These are phyloP conservation scores for Trichosporon coremiiforme DNA, from an alignment of 1,284 basidiomycete species.

Conservation along the genomic window DNA sequence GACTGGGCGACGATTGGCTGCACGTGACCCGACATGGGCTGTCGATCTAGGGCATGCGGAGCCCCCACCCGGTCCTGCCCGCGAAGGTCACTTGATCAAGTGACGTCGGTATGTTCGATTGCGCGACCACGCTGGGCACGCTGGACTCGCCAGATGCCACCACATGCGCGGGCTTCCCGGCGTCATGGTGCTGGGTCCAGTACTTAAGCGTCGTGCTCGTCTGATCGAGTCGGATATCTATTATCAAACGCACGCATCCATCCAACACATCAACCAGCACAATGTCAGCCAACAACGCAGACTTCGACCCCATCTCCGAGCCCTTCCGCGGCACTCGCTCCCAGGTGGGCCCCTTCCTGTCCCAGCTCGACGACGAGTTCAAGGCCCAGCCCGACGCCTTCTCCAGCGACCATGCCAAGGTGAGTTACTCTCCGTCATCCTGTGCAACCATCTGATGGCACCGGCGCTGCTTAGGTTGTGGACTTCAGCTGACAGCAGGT, in stretches of 20 bases:
- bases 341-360: constrained; percentile 29
- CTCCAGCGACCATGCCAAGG: constrained; percentile 40
- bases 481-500: constrained; percentile 30
- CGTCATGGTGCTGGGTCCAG: constrained; percentile 68
- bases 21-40: constrained; percentile 58
- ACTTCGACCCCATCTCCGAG: constrained; percentile 28
- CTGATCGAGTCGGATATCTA: constrained; percentile 51
- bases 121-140: constrained; percentile 29
- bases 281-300: constrained; percentile 28
- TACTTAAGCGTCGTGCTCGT: constrained; percentile 63
- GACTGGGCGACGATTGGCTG: constrained; percentile 52
- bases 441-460: constrained; percentile 30
- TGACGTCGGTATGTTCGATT: constrained; percentile 29
- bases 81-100: constrained; percentile 30
- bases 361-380: constrained; percentile 30
- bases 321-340: constrained; percentile 24
- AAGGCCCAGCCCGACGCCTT: constrained; percentile 43
- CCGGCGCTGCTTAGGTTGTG: no score
- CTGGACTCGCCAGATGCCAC: constrained; percentile 17
- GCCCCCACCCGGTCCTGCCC: constrained; percentile 31
- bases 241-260: constrained; percentile 28
- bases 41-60: constrained; percentile 28
- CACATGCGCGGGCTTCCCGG: constrained; percentile 67
- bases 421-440: constrained; percentile 29
- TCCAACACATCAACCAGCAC: constrained; percentile 5